Conservation (phyloP, 208 protist genomes). For the Trypanosoma caninum region DNA sequence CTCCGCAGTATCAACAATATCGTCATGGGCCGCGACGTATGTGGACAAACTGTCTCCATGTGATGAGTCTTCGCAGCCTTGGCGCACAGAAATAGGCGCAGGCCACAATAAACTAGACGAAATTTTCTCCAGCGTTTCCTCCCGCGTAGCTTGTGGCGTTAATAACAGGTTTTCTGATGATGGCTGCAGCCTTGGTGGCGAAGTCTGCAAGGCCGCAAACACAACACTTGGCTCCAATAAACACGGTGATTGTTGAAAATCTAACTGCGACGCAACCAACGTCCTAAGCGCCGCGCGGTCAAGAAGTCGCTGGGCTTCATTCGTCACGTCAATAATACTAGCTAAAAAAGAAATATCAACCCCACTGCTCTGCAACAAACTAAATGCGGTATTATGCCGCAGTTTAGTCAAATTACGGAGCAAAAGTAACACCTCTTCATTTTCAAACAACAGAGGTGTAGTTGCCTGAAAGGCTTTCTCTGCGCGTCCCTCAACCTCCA, state of each 20-base stretch:
- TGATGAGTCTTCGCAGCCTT: too few relatives aligned
- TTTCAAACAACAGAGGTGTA: constrained; percentile 8
- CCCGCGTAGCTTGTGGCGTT: too few relatives aligned
- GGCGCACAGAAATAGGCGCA: too few relatives aligned
- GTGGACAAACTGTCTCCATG: too few relatives aligned
- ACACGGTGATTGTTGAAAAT: too few relatives aligned
- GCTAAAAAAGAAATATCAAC: constrained; percentile 37
- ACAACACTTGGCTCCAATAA: too few relatives aligned
- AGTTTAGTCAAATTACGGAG: constrained; percentile 32
- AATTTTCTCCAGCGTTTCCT: too few relatives aligned
- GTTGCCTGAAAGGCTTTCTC: neutral
- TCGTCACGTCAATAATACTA: constrained; percentile 38
- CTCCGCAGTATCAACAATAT: neutral
- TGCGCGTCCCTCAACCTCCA: neutral
- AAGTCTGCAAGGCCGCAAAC: too few relatives aligned
- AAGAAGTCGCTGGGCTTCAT: constrained; percentile 32
- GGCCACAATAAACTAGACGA: too few relatives aligned
- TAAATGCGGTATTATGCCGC: constrained; percentile 25
- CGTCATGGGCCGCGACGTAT: neutral
- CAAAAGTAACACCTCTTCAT: constrained; percentile 14
- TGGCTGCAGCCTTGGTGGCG: too few relatives aligned
- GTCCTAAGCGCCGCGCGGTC: constrained; percentile 17
- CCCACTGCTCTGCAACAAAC: constrained; percentile 27
- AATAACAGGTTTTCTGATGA: too few relatives aligned
- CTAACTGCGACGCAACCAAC: too few relatives aligned